phyloP scores from a whole-genome alignment of 2,329 filamentous ascomycete species.

The Talaromyces pinophilus region DNA sequence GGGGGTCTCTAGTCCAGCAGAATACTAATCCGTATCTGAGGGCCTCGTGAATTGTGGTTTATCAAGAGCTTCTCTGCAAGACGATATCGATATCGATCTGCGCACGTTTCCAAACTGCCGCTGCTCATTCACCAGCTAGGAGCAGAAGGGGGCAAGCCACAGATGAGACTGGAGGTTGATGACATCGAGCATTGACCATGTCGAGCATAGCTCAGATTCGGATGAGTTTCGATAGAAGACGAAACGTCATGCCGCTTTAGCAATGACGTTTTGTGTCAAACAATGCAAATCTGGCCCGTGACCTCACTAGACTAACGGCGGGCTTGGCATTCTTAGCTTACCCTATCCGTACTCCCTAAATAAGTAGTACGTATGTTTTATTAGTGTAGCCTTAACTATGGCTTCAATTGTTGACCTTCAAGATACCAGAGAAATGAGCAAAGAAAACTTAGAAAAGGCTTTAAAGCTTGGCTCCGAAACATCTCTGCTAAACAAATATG shows the following conservation, averaged over 20 bases:
- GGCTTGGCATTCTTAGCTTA: background rate
- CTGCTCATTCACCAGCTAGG: background rate
- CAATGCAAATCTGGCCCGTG: constrained; percentile 10
- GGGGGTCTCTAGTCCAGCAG: too few relatives aligned
- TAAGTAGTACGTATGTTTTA: too few relatives aligned
- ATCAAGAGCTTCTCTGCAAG: background rate
- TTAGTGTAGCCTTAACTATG: background rate
- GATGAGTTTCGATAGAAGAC: background rate
- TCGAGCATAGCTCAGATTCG: background rate
- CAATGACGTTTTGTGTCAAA: constrained; percentile 13
- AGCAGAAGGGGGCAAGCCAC: background rate
- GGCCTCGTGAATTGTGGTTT: too few relatives aligned
- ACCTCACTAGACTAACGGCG: background rate
- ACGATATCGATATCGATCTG: background rate
- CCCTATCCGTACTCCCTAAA: too few relatives aligned
- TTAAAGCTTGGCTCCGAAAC: background rate
- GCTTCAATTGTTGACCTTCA: background rate
- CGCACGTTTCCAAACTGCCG: background rate
- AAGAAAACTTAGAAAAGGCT: background rate
- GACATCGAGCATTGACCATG: background rate
- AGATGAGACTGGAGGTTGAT: background rate
- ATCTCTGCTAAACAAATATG: background rate
- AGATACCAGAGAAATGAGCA: background rate
- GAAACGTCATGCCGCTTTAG: background rate
- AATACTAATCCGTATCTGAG: too few relatives aligned